A percentile compares a stretch with the other conserved stretches of the same genome.
Conservation (phyloP, 2,329 filamentous ascomycete genomes). For the Trichoderma sp. region DNA sequence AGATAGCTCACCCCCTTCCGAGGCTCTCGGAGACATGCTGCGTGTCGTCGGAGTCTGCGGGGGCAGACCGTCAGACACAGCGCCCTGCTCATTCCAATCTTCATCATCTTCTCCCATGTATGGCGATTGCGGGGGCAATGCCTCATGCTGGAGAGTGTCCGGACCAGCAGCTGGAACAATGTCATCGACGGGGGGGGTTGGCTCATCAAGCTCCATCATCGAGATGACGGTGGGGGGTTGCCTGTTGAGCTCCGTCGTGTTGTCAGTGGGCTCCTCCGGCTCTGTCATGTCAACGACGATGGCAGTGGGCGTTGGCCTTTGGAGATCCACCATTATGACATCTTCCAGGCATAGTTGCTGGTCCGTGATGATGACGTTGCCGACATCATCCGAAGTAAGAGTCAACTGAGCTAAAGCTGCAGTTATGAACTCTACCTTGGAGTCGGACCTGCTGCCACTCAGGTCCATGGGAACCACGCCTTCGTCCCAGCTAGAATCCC, state of each 20-base stretch:
- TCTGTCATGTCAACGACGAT: constrained; percentile 4
- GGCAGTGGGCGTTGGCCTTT: constrained; percentile 5
- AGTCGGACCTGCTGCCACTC: background rate
- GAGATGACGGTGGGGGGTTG: background rate
- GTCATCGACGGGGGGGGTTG: constrained; percentile 8
- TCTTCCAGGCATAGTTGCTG: constrained; percentile 7
- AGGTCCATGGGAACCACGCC: constrained; percentile 3
- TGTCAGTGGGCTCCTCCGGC: constrained; percentile 1
- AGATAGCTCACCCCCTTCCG: background rate
- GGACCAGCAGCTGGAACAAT: constrained; percentile 13
- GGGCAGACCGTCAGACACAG: background rate
- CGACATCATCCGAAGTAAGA: constrained; percentile 1
- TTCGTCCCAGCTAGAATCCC: constrained; percentile 5
- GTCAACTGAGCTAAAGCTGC: constrained; percentile 15
- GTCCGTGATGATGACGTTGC: constrained; percentile 3
- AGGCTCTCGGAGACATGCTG: background rate
- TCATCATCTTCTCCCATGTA: constrained; percentile 2
- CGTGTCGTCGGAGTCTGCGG: background rate
- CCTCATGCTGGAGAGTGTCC: background rate
- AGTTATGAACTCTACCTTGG: constrained; percentile 12
- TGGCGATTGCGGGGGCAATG: constrained; percentile 11
- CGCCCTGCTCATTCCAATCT: constrained; percentile 9
- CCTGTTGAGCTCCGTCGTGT: constrained; percentile 6
- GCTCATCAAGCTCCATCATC: background rate
- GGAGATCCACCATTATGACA: constrained; percentile 9